phyloP scores from a whole-genome alignment of 495 filamentous ascomycete species.

The Acidomyces sp. region DNA sequence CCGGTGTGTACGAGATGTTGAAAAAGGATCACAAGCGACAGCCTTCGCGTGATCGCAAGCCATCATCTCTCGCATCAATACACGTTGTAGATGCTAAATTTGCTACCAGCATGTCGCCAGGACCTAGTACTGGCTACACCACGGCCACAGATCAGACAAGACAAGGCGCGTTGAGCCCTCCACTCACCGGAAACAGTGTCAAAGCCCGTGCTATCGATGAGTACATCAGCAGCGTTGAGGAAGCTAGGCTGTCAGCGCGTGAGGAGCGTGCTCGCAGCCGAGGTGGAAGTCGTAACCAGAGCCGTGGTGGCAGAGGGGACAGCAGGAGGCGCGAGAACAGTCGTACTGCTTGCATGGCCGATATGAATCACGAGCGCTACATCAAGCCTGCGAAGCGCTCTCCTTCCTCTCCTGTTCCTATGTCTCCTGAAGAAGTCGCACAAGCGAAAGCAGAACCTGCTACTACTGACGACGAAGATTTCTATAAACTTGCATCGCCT shows the following conservation, averaged over 20 bases:
- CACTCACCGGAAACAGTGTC: slow-evolving; percentile 25
- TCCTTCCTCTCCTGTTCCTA: slow-evolving; percentile 78
- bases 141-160: neutral
- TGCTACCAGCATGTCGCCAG: slow-evolving; percentile 3
- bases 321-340: slow-evolving; percentile 25
- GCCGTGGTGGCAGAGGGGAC: slow-evolving; percentile 36
- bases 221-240: slow-evolving; percentile 76
- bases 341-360: slow-evolving; percentile 31
- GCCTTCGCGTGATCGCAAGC: slow-evolving; percentile 68
- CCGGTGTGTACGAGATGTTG: slow-evolving; percentile 41
- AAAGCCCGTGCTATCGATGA: slow-evolving; percentile 59
- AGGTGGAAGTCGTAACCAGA: slow-evolving; percentile 30
- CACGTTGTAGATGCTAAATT: slow-evolving; percentile 20
- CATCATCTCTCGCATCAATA: slow-evolving; percentile 59
- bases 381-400: slow-evolving; percentile 76
- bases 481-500: slow-evolving; percentile 33
- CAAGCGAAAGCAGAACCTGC: slow-evolving; percentile 25
- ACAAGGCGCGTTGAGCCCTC: slow-evolving; percentile 19
- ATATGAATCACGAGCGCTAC: slow-evolving; percentile 48
- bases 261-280: slow-evolving; percentile 34
- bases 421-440: slow-evolving; percentile 66
- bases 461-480: slow-evolving; percentile 31
- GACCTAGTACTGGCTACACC: neutral
- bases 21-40: slow-evolving; percentile 51
- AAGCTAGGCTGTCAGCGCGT: slow-evolving; percentile 51